These are phyloP conservation scores for Sanghuangporus weigelae DNA, from an alignment of 1,284 basidiomycete genomes.

Conservation along the genomic window DNA sequence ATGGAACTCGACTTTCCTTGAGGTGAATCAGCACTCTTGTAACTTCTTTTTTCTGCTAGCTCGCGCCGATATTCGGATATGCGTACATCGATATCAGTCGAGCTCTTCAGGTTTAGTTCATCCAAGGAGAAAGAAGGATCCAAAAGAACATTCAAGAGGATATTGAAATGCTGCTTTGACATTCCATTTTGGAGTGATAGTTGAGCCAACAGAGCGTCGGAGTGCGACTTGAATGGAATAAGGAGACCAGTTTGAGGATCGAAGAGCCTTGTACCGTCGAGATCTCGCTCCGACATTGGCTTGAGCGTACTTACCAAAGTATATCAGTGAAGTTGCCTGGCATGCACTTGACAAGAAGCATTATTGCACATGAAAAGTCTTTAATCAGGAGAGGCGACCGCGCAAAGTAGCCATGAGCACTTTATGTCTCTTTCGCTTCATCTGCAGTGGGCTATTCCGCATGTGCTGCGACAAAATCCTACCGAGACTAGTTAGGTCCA, in stretches of 20 bases:
- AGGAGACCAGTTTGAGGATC: slow-evolving; percentile 4
- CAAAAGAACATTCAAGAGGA: slow-evolving; percentile 2
- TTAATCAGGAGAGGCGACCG: no score
- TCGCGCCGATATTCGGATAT: slow-evolving; percentile 8
- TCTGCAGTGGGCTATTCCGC: no score
- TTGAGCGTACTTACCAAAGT: no score
- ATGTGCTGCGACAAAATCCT: no score
- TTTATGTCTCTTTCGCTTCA: no score
- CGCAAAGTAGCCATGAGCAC: no score
- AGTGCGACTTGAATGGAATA: slow-evolving; percentile 7
- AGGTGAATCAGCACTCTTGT: not conserved
- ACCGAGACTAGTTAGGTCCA: no score
- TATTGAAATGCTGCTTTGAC: slow-evolving; percentile 5
- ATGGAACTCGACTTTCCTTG: not conserved
- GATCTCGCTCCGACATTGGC: not conserved
- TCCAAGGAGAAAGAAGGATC: slow-evolving; percentile 6
- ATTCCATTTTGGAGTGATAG: slow-evolving; percentile 1
- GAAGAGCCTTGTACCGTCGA: not conserved
- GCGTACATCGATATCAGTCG: slow-evolving; percentile 8
- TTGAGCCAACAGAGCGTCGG: slow-evolving; percentile 12
- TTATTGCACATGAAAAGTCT: no score
- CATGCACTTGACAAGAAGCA: no score
- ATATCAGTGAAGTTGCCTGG: no score
- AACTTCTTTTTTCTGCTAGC: not conserved
- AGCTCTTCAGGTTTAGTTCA: slow-evolving; percentile 1